These are phyloP conservation scores for Fusarium continuum DNA, from an alignment of 2,329 filamentous ascomycete species.

Conservation along the genomic window DNA sequence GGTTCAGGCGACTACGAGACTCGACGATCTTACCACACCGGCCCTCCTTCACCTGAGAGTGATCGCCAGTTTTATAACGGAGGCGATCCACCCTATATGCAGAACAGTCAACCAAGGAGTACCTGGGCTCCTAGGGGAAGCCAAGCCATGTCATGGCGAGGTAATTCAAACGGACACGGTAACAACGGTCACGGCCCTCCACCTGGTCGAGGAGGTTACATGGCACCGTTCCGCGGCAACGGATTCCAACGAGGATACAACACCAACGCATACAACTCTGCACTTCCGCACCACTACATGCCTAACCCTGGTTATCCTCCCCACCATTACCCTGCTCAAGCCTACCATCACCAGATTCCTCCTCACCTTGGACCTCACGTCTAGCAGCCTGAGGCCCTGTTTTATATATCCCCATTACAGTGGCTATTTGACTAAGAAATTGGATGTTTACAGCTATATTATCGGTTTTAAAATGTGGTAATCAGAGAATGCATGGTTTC, in stretches of 20 bases:
- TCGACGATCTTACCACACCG: background rate
- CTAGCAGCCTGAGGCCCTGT: slow-evolving; percentile 1
- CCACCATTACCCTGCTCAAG: slow-evolving; percentile 16
- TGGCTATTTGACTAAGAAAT: background rate
- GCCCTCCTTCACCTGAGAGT: slow-evolving; percentile 12
- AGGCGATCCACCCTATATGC: background rate
- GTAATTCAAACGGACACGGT: slow-evolving; percentile 15
- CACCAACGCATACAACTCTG: background rate
- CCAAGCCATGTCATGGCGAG: slow-evolving; percentile 20
- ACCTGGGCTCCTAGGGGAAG: slow-evolving; percentile 9
- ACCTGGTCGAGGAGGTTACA: slow-evolving; percentile 7
- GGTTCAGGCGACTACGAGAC: background rate
- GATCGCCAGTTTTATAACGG: slow-evolving; percentile 16
- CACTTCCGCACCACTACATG: slow-evolving; percentile 19
- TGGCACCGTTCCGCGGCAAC: slow-evolving; percentile 14
- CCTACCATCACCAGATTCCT: slow-evolving; percentile 21
- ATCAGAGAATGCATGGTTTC: background rate
- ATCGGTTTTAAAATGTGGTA: background rate
- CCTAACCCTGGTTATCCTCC: background rate
- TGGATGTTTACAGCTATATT: background rate
- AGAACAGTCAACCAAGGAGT: slow-evolving; percentile 1
- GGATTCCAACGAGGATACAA: slow-evolving; percentile 11
- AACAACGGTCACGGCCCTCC: background rate
- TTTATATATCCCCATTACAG: background rate
- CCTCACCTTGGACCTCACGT: slow-evolving; percentile 25